Evolutionary conservation across 108 stramenopile species (phyloP).

Genomic region (Cyclotella cryptica): DNA sequence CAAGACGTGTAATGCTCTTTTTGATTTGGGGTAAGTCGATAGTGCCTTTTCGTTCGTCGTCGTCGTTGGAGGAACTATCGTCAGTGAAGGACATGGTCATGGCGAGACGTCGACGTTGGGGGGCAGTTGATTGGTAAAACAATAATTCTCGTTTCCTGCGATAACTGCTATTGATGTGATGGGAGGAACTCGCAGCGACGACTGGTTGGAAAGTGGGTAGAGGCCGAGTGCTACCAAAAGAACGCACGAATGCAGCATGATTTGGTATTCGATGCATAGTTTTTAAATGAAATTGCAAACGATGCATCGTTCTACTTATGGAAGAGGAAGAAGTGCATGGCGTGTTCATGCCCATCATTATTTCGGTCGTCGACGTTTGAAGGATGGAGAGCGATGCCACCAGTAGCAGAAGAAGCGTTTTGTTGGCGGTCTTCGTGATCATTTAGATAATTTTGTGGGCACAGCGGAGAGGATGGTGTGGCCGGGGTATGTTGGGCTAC

Average conservation of each 20-base stretch:
- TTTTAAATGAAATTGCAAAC: neutral
- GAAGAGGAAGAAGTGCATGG: neutral
- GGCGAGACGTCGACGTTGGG: neutral
- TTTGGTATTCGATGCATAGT: neutral
- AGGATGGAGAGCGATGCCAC: neutral
- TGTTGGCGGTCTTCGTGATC: neutral
- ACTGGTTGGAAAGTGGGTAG: neutral
- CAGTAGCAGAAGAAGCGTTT: neutral
- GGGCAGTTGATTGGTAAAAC: neutral
- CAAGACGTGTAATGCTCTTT: conserved; percentile 74
- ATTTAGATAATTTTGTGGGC: no score
- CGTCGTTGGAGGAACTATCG: neutral
- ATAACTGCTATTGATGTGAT: no score
- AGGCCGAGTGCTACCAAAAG: neutral
- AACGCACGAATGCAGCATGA: neutral
- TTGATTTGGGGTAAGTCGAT: conserved; percentile 64
- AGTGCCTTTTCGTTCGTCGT: neutral
- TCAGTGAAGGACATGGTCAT: neutral
- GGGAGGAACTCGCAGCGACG: neutral
- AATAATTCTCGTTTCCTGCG: neutral
- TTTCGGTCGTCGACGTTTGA: neutral
- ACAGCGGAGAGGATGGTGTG: no score
- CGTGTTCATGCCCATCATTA: neutral
- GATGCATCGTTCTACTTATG: neutral
- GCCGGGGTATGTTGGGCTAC: no score